Base-by-base conservation (phyloP, 306 rosid genomes). In the Astragalus glycyphyllos region DNA sequence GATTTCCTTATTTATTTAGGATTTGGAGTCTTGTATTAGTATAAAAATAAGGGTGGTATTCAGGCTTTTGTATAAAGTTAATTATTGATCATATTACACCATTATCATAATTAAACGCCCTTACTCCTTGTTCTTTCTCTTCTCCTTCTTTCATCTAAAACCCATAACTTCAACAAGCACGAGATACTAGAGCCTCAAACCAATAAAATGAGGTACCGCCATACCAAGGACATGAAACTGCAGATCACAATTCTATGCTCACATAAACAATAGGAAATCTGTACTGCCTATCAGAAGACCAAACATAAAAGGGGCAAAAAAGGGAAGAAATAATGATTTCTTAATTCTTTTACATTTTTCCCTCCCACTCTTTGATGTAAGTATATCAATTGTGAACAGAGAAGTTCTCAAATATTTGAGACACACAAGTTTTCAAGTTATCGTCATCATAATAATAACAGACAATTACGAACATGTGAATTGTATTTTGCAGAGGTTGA, bases 361-460 rank as follows among this genome's bases (percentile, higher is more conserved):
- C 42, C 5, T 62, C 56, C 55, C 20, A 29, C 29, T 11, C 35
- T 68, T 56, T n/a, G n/a, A n/a, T 10, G 42, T 35, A 60, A 73
- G 38, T 42, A 73, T 35, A 73, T 35, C 53, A 57, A 74, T 68
- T 12, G 58, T 16, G 37, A 69, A 56, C 38, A 63, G 46, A 65
- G 50, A 65, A 69, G 49, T 26, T 61, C 38, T 12, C 41, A 48
- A 23, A 23, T 20, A 41, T 4, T 63, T 65, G 17, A 12, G 34
- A 55, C 6, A 38, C 9, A 7, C 0, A 38, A 38, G 49, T 49
- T 49, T 49, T 49, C 34, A 58, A 37, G 45, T 65, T 48, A 59
- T n/a, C n/a, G n/a, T 35, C 7, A 62, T 37, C 73, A 38, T 40
- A 46, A 49, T 70, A 44, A 75, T 48, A 48, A 49, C 38, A 80